These are phyloP conservation scores for Rhododendron henanense DNA, from an alignment of 148 eudicot genomes.

Conservation along the genomic window DNA sequence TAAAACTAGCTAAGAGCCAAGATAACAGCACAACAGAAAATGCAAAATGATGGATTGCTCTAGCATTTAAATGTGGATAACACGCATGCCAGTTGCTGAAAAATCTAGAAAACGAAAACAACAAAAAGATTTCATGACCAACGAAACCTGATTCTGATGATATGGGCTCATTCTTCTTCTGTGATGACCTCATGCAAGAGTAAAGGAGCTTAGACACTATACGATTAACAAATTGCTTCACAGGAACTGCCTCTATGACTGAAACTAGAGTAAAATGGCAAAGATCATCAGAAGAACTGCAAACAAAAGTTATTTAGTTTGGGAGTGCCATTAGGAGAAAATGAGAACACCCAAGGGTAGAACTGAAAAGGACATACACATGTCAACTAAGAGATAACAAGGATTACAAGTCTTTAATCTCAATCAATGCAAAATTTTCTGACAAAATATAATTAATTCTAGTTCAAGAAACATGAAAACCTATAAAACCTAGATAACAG, in stretches of 20 bases:
- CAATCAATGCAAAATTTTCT: too few species aligned
- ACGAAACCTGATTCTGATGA: conserved; percentile 43
- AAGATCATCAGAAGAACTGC: conserved; percentile 49
- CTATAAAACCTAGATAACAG: too few species aligned
- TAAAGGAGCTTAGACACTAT: conserved; percentile 53
- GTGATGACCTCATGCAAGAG: conserved; percentile 43
- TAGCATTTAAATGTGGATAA: not conserved
- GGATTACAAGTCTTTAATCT: too few species aligned
- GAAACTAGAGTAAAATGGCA: conserved; percentile 46
- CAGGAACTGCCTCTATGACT: conserved; percentile 48
- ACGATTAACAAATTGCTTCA: conserved; percentile 33
- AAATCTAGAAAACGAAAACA: not conserved
- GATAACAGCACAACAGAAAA: not conserved
- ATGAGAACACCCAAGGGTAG: not conserved
- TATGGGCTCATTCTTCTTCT: conserved; percentile 27
- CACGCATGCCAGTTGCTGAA: not conserved
- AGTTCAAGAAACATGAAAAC: too few species aligned
- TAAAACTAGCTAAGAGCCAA: not conserved
- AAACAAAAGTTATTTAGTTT: conserved; percentile 12
- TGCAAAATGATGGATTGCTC: not conserved
- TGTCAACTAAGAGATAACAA: not conserved
- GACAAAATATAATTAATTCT: too few species aligned
- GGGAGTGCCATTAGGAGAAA: not conserved
- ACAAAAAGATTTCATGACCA: not conserved
- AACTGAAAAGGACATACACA: not conserved